These are phyloP conservation scores for Pleodorina starrii DNA, from an alignment of 139 green algal species.

Conservation along the genomic window DNA sequence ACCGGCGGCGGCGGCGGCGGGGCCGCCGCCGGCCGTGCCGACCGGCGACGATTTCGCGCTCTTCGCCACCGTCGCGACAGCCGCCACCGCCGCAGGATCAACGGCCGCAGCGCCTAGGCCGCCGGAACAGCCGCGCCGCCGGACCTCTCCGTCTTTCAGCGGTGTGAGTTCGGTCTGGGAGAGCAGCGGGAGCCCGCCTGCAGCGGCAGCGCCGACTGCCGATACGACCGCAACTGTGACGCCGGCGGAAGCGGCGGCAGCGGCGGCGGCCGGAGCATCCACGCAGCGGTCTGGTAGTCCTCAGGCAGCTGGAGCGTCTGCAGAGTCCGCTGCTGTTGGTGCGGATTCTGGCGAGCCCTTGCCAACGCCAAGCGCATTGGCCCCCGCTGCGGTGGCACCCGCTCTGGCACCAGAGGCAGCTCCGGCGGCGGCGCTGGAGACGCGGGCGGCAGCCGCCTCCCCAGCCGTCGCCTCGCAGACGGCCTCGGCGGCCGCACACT, in stretches of 20 bases:
- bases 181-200: neutral
- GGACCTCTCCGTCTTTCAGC: neutral
- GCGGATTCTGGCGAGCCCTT: neutral
- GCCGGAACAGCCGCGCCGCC: neutral
- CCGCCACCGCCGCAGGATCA: neutral
- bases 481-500: neutral
- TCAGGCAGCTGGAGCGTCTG: too few relatives aligned
- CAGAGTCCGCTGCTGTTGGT: neutral
- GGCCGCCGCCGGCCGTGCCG: neutral
- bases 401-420: too few relatives aligned
- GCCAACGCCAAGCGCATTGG: neutral
- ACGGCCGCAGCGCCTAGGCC: neutral
- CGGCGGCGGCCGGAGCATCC: too few relatives aligned
- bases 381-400: neutral
- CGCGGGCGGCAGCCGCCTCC: neutral
- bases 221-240: neutral
- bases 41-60: slow-evolving; percentile 26
- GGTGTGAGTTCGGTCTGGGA: slow-evolving; percentile 1
- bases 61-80: neutral
- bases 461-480: neutral
- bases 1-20: neutral
- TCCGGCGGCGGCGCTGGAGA: too few relatives aligned
- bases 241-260: neutral
- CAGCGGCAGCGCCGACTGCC: neutral
- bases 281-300: too few relatives aligned